A percentile compares a stretch with the other conserved stretches of the same genome.
These are phyloP conservation scores for Takashimella tepidaria DNA, from an alignment of 1,284 basidiomycete genomes.

Conservation along the genomic window DNA sequence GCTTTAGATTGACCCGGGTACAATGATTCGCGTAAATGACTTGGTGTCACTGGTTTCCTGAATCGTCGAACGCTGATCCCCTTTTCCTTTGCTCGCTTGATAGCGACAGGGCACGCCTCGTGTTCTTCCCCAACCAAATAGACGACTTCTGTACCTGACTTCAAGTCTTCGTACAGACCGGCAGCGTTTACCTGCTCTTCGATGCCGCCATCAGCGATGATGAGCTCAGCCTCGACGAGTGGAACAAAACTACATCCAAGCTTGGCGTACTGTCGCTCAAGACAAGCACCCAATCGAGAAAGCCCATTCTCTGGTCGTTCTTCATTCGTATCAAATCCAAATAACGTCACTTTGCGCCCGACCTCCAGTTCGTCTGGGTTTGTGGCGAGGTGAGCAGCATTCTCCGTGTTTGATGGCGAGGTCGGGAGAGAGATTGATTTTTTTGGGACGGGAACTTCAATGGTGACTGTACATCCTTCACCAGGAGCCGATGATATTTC, in stretches of 20 bases:
- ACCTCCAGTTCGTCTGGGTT: constrained; percentile 11
- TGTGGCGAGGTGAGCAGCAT: constrained; percentile 14
- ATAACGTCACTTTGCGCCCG: constrained; percentile 23
- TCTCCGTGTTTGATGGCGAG: not conserved
- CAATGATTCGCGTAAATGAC: constrained; percentile 30
- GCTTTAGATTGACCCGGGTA: constrained; percentile 21
- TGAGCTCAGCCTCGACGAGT: constrained; percentile 30
- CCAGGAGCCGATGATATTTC: constrained; percentile 40
- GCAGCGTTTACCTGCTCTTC: constrained; percentile 16
- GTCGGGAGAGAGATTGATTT: constrained; percentile 9
- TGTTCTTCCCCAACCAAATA: constrained; percentile 27
- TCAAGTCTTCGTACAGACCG: constrained; percentile 13
- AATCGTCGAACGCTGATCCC: constrained; percentile 22
- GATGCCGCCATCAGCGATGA: constrained; percentile 28
- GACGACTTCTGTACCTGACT: constrained; percentile 26
- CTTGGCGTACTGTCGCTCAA: constrained; percentile 30
- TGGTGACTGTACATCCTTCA: constrained; percentile 33
- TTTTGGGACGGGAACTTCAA: constrained; percentile 38
- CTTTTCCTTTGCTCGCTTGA: not conserved
- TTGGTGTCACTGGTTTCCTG: constrained; percentile 34
- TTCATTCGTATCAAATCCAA: constrained; percentile 26
- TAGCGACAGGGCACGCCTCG: constrained; percentile 10
- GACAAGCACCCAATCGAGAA: constrained; percentile 16
- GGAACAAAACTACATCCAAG: constrained; percentile 30
- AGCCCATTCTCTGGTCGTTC: constrained; percentile 3